Percentiles rank a stretch among this genome's conserved stretches.
phyloP scores from a whole-genome alignment of 2,329 filamentous ascomycete genomes.

The Ampelomyces quisqualis region DNA sequence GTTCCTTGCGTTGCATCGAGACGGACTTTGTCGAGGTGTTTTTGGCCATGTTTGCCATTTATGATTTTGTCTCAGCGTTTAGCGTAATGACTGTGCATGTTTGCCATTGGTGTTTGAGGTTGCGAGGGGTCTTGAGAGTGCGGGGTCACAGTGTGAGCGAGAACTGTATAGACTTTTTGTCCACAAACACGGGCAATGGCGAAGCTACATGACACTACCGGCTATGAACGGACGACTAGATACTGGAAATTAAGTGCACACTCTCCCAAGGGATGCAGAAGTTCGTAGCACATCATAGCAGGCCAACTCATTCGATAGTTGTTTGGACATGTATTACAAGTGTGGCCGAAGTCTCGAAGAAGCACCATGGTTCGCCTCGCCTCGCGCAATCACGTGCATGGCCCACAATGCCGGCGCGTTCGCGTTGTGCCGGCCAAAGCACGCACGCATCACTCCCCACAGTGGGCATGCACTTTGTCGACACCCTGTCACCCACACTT shows the following conservation, averaged over 20 bases:
- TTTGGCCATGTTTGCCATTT: background rate
- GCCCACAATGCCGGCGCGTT: conserved; percentile 18
- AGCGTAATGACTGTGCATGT: background rate
- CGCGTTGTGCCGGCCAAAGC: conserved; percentile 7
- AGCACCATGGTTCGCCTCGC: background rate
- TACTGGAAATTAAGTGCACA: no score
- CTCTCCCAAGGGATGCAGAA: no score
- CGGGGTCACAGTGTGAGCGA: no score
- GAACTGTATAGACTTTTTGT: no score
- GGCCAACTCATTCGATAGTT: background rate
- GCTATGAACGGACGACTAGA: no score
- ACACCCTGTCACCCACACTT: conserved; percentile 25
- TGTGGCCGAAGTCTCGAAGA: no score
- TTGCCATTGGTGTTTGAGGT: no score
- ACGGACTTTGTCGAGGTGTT: background rate
- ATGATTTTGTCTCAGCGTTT: conserved; percentile 2
- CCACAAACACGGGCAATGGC: no score
- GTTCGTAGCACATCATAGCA: no score
- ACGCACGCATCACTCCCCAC: conserved; percentile 17
- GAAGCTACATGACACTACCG: no score
- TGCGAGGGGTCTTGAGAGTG: no score
- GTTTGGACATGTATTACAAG: no score
- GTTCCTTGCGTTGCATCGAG: background rate
- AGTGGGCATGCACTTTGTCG: conserved; percentile 24
- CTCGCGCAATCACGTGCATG: conserved; percentile 5